A percentile compares a stretch with the other conserved stretches of the same genome.
phyloP scores from a whole-genome alignment of 2,329 filamentous ascomycete genomes.

The Harringtonia aguacate region DNA sequence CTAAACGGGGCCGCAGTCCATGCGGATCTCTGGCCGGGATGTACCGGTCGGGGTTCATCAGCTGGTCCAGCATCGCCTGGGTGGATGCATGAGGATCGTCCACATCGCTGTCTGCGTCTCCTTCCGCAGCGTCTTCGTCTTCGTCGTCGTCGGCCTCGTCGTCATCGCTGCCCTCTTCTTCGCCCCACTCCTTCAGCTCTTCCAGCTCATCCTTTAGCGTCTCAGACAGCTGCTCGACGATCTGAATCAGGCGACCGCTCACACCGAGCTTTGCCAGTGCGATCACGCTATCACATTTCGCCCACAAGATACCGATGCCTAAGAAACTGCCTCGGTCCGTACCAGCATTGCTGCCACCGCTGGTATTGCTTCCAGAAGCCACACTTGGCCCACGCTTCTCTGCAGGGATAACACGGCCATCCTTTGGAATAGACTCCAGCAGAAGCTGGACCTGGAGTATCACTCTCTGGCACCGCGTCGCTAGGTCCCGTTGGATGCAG shows the following conservation, averaged over 20 bases:
- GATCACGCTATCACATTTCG: slow-evolving; percentile 64
- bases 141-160: slow-evolving; percentile 35
- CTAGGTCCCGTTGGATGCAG: slow-evolving; percentile 30
- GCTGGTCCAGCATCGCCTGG: slow-evolving; percentile 53
- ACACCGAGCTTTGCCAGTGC: slow-evolving; percentile 56
- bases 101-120: slow-evolving; percentile 16
- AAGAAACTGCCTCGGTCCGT: slow-evolving; percentile 40
- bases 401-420: slow-evolving; percentile 42
- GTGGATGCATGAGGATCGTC: slow-evolving; percentile 24
- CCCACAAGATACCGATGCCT: slow-evolving; percentile 72
- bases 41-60: slow-evolving; percentile 51
- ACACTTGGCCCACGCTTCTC: slow-evolving; percentile 28
- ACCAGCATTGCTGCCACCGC: slow-evolving; percentile 17
- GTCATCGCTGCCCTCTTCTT: slow-evolving; percentile 51
- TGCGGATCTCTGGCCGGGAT: slow-evolving; percentile 56
- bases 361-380: neutral
- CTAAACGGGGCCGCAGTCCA: slow-evolving; percentile 53
- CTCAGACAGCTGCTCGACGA: slow-evolving; percentile 63
- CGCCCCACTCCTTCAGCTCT: slow-evolving; percentile 81
- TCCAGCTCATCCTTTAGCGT: slow-evolving; percentile 72
- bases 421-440: slow-evolving; percentile 45
- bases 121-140: slow-evolving; percentile 25
- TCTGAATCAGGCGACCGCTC: slow-evolving; percentile 57
- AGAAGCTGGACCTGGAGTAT: slow-evolving; percentile 54
- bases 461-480: slow-evolving; percentile 45